Percentiles rank a stretch among this genome's conserved stretches.
Evolutionary conservation across 2,329 filamentous ascomycete species (phyloP).

Genomic region (Epichloe gansuensis): DNA sequence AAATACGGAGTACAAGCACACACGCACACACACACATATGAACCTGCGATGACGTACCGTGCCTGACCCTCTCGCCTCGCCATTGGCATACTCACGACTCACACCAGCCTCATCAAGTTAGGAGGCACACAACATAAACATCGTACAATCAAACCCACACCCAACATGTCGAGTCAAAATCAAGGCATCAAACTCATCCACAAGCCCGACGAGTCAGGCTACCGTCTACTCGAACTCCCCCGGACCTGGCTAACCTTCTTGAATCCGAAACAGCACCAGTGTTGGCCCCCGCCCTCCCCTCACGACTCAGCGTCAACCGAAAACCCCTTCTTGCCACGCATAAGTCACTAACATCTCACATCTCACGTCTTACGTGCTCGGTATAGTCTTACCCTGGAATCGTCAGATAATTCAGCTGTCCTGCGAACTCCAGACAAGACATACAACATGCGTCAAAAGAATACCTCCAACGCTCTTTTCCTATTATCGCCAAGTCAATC

Average conservation of each 20-base stretch:
- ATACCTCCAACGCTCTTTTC: constrained; percentile 55
- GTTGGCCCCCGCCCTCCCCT: constrained; percentile 27
- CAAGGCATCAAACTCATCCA: constrained; percentile 39
- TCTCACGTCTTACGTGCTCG: not conserved
- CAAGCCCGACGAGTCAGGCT: constrained; percentile 34
- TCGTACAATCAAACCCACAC: not conserved
- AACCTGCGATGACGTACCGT: too few relatives aligned
- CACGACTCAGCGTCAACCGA: not conserved
- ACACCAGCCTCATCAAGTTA: not conserved
- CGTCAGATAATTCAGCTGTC: constrained; percentile 36
- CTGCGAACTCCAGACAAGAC: constrained; percentile 39
- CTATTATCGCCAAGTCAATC: constrained; percentile 29
- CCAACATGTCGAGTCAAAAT: constrained; percentile 33
- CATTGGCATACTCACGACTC: not conserved
- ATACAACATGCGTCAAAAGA: constrained; percentile 52
- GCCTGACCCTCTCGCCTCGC: too few relatives aligned
- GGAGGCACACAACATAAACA: not conserved
- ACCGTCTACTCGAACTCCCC: constrained; percentile 50
- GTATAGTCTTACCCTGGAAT: constrained; percentile 34
- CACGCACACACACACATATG: too few relatives aligned
- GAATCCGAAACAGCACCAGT: constrained; percentile 40
- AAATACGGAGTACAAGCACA: too few relatives aligned
- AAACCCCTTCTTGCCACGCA: not conserved
- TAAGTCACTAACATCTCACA: not conserved
- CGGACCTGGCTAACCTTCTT: constrained; percentile 43